Base-by-base conservation (phyloP, 2,329 filamentous ascomycete genomes). In the Aspergillus arachidicola region DNA sequence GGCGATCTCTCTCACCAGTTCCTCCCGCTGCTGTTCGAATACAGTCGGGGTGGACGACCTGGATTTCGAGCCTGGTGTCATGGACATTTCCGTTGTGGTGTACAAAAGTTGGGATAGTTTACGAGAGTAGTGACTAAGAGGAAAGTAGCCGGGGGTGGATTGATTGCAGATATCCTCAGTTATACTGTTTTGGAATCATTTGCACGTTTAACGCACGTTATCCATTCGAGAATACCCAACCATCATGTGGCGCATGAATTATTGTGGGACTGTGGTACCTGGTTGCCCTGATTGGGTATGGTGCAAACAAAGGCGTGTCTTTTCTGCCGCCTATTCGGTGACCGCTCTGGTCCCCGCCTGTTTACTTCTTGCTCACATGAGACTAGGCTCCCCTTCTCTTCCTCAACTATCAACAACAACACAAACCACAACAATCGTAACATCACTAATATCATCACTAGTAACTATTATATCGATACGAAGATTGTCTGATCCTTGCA, bases 11-110 rank as follows among this genome's bases (percentile, higher is more conserved):
- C 73, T 67, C 3, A 81, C 73, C 6, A 82, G 71, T 64, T 78
- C 78, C 54, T 75, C 74, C 45, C 80, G 76, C 60, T 81, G 79
- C 60, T 80, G 74, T 65, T 81, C 76, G 63, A 82, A 82, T 53
- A 77, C 77, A 10, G 75, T 76, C 16, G 74, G 75, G 12, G 71
- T 68, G 14, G 64, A 62, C n/a, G 69, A 66, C 50, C 68, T 54
- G 28, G 63, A 45, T 46, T 63, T 68, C 32, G 64, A 45, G 19
- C 36, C 48, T 23, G 69, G 64, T 6, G 64, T 64, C 16, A 66
- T 66, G 21, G 66, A 68, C 66, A 68, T 68, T 53, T 46, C 63
- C 23, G 53, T 12, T n/a, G 53, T 41, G 26, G 12, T 30, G 45
- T 16, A 48, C 23, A 32, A 11, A 11, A n/a, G 19, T 34, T 53